Evolutionary conservation across 108 stramenopile genomes (phyloP).

Genomic region (Bacterosira constricta): DNA sequence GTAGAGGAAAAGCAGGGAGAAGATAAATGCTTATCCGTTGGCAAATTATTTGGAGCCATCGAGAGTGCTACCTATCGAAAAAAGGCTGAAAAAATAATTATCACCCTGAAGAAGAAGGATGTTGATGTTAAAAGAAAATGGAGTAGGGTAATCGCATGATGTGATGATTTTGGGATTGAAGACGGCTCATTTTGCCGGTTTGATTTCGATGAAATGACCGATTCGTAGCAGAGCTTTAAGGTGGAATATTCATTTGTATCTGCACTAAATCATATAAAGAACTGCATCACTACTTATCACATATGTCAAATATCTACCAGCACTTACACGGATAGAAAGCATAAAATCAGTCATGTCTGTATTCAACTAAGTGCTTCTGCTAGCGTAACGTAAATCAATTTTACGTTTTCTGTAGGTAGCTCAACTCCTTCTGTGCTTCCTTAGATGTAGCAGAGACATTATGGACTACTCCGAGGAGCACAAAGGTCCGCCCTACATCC

Average conservation of each 20-base stretch:
- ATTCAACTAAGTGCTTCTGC: too few species aligned
- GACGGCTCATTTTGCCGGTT: background rate
- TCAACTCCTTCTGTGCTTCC: background rate
- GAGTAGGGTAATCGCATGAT: background rate
- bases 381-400: too few species aligned
- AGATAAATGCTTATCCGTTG: conserved; percentile 61
- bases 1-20: conserved; percentile 36
- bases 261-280: too few species aligned
- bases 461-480: conserved; percentile 53
- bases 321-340: too few species aligned
- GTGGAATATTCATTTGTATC: too few species aligned
- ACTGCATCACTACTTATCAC: too few species aligned
- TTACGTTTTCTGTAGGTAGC: too few species aligned
- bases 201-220: background rate
- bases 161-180: background rate
- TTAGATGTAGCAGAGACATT: background rate
- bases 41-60: conserved; percentile 66
- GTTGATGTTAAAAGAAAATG: conserved; percentile 29
- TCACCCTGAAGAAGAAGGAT: conserved; percentile 67
- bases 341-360: too few species aligned
- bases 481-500: conserved; percentile 67
- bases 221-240: too few species aligned
- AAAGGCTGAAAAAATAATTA: conserved; percentile 67
- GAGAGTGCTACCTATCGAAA: conserved; percentile 59
- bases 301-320: too few species aligned